Evolutionary conservation across 495 filamentous ascomycete genomes (phyloP), one percentile per base, ranked within the genome.

Genomic region (Viridothelium virens): DNA sequence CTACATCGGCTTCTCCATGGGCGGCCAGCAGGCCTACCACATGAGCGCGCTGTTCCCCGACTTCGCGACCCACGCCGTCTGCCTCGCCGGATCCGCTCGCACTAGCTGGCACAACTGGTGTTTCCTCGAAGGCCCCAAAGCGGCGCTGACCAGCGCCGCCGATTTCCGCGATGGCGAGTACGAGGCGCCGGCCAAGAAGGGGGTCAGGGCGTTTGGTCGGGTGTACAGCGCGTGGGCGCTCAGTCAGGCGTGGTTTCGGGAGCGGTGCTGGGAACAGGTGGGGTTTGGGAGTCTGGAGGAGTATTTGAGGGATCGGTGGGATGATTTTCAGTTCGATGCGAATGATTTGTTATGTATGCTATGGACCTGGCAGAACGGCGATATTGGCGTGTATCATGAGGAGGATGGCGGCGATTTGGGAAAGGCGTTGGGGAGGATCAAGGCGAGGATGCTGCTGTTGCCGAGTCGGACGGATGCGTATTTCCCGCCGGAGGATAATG

Each of bases 1-100:
- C 41, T 73, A 73, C 67, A 70, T 77, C 14, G 80, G 80, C 39
- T 83, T 81, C 73, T 76, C 72, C 59, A 83, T 83, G 80, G 80
- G 77, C 66, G 80, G 78, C 10, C 79, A 80, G 66, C 76, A 79
- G 65, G 74, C 80, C n/a, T 83, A 81, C 66, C 73, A 83, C 69
- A 78, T 77, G 75, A 70, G 69, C 10, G 70, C 70, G 14, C 70
- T 82, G 64, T 80, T 75, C 56, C 77, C 78, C 0, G 56, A 72
- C 18, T 80, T 81, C 63, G 72, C 79, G 36, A 69, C 76, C 59
- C 69, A 74, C 65, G 72, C 72, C 38, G 72, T 81, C 12, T 67
- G 73, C 0, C 74, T 82, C 18, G 79, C 77, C 62, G 73, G 76
- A n/a, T 72, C 73, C 7, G 77, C 80, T 0, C 72, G 74, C 31